Evolutionary conservation across 179 eudicot species (phyloP).

Genomic region (Sideroxylon spinosum): DNA sequence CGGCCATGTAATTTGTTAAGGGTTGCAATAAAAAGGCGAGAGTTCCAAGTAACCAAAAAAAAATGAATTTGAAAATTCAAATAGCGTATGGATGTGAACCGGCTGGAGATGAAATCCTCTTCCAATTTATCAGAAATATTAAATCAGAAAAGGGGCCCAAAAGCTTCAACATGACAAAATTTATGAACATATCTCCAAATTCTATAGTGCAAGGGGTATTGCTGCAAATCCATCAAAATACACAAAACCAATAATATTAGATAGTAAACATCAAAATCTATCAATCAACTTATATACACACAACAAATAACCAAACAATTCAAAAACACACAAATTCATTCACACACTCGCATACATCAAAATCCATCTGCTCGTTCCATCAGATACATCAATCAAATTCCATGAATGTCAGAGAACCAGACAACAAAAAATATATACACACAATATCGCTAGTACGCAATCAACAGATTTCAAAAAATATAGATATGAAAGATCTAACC

Average conservation of each 20-base stretch:
- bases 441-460: neutral
- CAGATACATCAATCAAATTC: neutral
- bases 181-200: neutral
- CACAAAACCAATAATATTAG: too few relatives aligned
- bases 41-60: too few relatives aligned
- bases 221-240: too few relatives aligned
- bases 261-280: too few relatives aligned
- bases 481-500: constrained; percentile 19
- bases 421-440: neutral
- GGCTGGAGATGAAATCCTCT: neutral
- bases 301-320: neutral
- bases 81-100: neutral
- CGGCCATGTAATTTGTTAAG: too few relatives aligned
- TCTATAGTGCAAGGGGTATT: neutral
- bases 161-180: constrained; percentile 1
- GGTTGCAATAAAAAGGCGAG: too few relatives aligned
- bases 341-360: neutral
- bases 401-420: too few relatives aligned
- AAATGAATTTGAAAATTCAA: neutral
- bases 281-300: neutral
- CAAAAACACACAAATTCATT: neutral
- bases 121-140: neutral
- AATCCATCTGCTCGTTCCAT: neutral
- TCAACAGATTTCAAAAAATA: neutral
- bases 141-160: neutral